Evolutionary conservation across 352 stramenopile genomes (phyloP), one percentile per base, ranked within the genome.

Genomic region (Pythium apleroticum): DNA sequence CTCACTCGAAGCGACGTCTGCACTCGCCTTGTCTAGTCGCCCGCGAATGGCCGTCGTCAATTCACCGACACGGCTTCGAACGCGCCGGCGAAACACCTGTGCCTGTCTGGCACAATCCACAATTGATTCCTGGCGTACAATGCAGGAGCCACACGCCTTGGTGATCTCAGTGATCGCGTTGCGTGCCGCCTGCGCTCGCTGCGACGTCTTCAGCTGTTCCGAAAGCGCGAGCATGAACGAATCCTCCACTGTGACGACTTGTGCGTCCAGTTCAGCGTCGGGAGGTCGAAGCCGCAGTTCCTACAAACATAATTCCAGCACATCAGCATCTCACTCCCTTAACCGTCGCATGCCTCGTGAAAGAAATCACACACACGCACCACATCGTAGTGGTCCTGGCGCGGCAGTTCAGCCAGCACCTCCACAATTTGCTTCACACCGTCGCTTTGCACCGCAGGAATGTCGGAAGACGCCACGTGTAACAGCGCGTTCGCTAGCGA

Each of bases 121-220:
- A 20, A 84, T 75, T 60, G 78, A 81, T 28, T 66, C 50, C 9
- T 91, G 53, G 1, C 66, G 65, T 45, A 71, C 65, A 52, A 89
- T 70, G 27, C 80, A 82, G 5, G 66, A 57, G 11, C 65, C 63
- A 22, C 79, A 86, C 8, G 73, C 73, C 14, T 59, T 55, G 25
- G 75, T 81, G 20, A 90, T 52, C 35, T 65, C 64, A 31, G 73
- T 63, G 46, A 91, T 88, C 3, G 74, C 67, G 12, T 68, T 69
- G 52, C 79, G 68, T 0, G 77, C 74, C 20, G 76, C 75, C 15
- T 72, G 69, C 1, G 80, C 76, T 9, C 78, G 65, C 27, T 66
- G 59, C 15, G 35, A 49, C 27, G 50, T 62, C 20, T 45, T 66
- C 27, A 72, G 52, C 4, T 66, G 41, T 10, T 61, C 58, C 4